These are phyloP conservation scores for Vanrija sp. DNA, from an alignment of 1,284 basidiomycete species.

Conservation along the genomic window DNA sequence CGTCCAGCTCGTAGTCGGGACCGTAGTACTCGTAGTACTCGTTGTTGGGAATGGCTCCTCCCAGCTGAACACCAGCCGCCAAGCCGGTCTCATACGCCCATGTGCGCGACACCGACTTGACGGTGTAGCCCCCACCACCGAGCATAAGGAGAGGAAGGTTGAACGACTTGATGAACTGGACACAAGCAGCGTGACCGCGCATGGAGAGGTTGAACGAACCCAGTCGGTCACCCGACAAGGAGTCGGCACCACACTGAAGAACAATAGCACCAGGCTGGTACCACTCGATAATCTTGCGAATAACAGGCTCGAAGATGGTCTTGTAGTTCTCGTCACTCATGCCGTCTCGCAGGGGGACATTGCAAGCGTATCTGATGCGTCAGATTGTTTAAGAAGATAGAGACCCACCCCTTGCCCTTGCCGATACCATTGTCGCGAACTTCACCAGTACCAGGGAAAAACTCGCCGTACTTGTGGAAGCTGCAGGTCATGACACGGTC, in stretches of 20 bases:
- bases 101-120: slow-evolving; percentile 92
- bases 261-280: slow-evolving; percentile 96
- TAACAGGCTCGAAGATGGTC: slow-evolving; percentile 93
- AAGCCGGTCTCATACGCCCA: slow-evolving; percentile 99
- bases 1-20: slow-evolving; percentile 95
- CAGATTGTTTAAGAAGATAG: background rate
- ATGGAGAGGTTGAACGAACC: slow-evolving; percentile 97
- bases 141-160: slow-evolving; percentile 87
- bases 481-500: slow-evolving; percentile 98
- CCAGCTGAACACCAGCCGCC: slow-evolving; percentile 90
- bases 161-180: slow-evolving; percentile 95
- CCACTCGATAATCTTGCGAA: slow-evolving; percentile 89
- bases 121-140: slow-evolving; percentile 97
- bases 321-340: slow-evolving; percentile 95
- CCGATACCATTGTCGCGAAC: slow-evolving; percentile 86
- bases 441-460: slow-evolving; percentile 98
- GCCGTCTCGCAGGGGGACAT: slow-evolving; percentile 93
- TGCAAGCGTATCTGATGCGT: slow-evolving; percentile 67
- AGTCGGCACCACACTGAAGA: slow-evolving; percentile 98
- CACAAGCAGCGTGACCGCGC: slow-evolving; percentile 97
- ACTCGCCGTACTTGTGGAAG: slow-evolving; percentile 99
- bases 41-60: slow-evolving; percentile 86
- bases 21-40: slow-evolving; percentile 99
- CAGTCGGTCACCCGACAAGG: slow-evolving; percentile 91
- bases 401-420: slow-evolving; percentile 69